Evolutionary conservation across 208 protist genomes (phyloP).

Genomic region (Trypanosomatidae sp.): DNA sequence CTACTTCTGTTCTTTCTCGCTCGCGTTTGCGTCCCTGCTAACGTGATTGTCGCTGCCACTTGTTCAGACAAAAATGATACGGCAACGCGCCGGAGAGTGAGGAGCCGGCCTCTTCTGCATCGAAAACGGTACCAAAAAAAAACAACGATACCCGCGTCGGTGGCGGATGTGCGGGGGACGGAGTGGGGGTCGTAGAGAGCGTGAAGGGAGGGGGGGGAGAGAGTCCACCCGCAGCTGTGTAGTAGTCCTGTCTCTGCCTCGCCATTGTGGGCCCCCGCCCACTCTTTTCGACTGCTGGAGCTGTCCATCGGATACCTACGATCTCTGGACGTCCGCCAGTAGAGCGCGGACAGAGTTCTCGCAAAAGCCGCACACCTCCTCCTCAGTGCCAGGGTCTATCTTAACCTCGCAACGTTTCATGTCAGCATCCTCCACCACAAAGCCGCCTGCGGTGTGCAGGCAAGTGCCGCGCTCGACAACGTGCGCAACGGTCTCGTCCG

Average conservation of each 20-base stretch:
- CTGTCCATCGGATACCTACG: background rate
- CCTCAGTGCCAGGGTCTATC: conserved; percentile 51
- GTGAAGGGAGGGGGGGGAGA: background rate
- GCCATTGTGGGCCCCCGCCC: background rate
- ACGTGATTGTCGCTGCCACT: background rate
- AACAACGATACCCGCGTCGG: background rate
- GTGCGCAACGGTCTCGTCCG: conserved; percentile 44
- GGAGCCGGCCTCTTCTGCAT: background rate
- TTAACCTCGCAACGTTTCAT: conserved; percentile 41
- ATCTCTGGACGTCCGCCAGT: conserved; percentile 11
- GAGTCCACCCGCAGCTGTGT: background rate
- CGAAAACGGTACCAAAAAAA: background rate
- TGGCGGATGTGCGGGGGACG: background rate
- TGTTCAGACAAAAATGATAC: background rate
- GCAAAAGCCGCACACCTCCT: conserved; percentile 61
- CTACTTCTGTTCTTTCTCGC: background rate
- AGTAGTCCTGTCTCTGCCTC: background rate
- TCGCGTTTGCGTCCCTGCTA: background rate
- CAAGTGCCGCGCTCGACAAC: conserved; percentile 52
- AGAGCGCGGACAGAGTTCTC: conserved; percentile 26
- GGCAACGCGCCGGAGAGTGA: background rate
- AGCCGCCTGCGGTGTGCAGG: conserved; percentile 62
- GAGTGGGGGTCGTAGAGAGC: background rate
- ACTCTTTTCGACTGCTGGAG: background rate
- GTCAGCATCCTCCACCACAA: conserved; percentile 80